Base-by-base conservation (phyloP, 257 asterid genomes). In the Buddleja alternifolia region DNA sequence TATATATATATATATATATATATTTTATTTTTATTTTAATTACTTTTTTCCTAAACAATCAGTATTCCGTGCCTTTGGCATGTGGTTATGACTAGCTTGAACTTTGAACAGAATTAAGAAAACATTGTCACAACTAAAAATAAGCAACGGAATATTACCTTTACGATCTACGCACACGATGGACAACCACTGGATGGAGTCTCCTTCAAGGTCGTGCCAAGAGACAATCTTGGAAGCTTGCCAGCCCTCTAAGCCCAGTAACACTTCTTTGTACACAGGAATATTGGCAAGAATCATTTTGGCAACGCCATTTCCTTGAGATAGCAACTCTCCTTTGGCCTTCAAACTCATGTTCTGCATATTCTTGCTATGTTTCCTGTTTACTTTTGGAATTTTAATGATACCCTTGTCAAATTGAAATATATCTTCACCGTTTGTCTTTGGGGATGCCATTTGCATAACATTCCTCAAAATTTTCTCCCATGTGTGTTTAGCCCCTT, bases 241-340 rank as follows among this genome's bases (percentile, higher is more conserved):
- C 98, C 98, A 92, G 70, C 83, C 77, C 63, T 87, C 98, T 60
- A 92, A 75, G 57, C 96, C 95, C 0, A 96, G 97, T n/a, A 89
- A 64, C 57, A 87, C 85, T 71, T 87, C 98, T 74, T 84, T 82
- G 80, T 84, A 87, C 68, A 70, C 68, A 25, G 94, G 93, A 80
- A 90, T 84, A 73, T 87, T 86, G 75, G 91, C 87, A 51, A 70
- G 79, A 48, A 80, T 86, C 82, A 75, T 79, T 66, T 72, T 75
- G 9, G 76, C 78, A 25, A 86, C 89, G 47, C 96, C 92, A 69
- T 89, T 82, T 67, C 95, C 97, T 70, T 86, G 97, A 47, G 93
- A 89, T 42, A 89, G 76, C 46, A 74, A 72, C 77, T 89, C 96
- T 74, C 95, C 95, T 47, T 73, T 40, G 39, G 80, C 86, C 78